Evolutionary conservation across 2,329 filamentous ascomycete species (phyloP).

Genomic region (Cladophialophora immunda): DNA sequence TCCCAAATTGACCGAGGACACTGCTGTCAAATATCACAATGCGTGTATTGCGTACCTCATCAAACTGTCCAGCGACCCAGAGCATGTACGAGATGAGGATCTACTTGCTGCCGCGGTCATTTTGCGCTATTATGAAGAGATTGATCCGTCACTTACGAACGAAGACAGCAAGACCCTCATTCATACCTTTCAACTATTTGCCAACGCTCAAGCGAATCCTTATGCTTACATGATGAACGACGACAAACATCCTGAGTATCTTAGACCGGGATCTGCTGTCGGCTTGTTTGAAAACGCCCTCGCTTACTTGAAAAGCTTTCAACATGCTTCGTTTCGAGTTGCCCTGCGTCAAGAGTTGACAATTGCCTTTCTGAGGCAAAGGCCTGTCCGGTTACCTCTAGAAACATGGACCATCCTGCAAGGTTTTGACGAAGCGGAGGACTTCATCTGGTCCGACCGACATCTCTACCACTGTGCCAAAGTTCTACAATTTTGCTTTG

Average conservation of each 20-base stretch:
- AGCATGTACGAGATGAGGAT: constrained; percentile 58
- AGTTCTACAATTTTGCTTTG: constrained; percentile 70
- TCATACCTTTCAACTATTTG: constrained; percentile 39
- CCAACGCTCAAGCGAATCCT: constrained; percentile 37
- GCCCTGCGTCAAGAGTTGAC: constrained; percentile 39
- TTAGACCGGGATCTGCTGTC: constrained; percentile 27
- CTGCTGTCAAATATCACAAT: constrained; percentile 43
- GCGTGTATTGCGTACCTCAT: constrained; percentile 44
- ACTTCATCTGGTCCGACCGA: constrained; percentile 57
- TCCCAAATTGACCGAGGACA: constrained; percentile 39
- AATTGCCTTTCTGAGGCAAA: constrained; percentile 38
- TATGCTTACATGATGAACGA: constrained; percentile 30
- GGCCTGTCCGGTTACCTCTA: constrained; percentile 35
- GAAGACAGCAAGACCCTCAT: constrained; percentile 44
- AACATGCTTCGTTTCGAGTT: constrained; percentile 39
- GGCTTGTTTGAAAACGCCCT: constrained; percentile 28
- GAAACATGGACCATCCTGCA: constrained; percentile 38
- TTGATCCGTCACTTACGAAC: constrained; percentile 57
- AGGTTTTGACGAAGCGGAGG: constrained; percentile 39
- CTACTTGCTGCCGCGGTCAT: constrained; percentile 66
- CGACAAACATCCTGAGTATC: constrained; percentile 27
- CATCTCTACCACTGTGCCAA: constrained; percentile 70
- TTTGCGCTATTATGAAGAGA: constrained; percentile 65
- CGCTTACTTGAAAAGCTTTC: constrained; percentile 38
- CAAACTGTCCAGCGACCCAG: constrained; percentile 45